Conservation (phyloP, 306 rosid genomes). For the Cicer pinnatifidum region DNA sequence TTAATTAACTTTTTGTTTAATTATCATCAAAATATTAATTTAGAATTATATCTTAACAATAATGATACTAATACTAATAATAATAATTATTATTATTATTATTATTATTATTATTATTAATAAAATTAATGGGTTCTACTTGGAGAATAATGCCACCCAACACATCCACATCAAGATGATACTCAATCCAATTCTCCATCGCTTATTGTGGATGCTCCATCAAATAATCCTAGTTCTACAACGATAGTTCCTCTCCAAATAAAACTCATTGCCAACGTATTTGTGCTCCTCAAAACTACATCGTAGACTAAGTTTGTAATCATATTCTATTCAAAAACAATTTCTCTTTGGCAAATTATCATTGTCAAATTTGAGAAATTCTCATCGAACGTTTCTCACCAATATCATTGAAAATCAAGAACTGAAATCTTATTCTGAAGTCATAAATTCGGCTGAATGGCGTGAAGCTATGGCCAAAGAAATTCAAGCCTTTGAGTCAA, state of each 20-base stretch:
- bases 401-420: not conserved
- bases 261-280: not conserved
- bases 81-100: too few relatives aligned
- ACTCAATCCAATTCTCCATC: not conserved
- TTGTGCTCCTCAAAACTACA: too few relatives aligned
- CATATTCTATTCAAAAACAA: not conserved
- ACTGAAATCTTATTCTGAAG: constrained; percentile 2
- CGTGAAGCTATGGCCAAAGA: not conserved
- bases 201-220: not conserved
- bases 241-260: not conserved
- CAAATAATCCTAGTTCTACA: too few relatives aligned
- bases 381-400: not conserved
- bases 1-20: too few relatives aligned
- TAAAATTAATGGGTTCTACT: too few relatives aligned
- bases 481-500: not conserved
- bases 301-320: too few relatives aligned
- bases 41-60: too few relatives aligned
- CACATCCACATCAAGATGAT: not conserved
- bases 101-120: too few relatives aligned
- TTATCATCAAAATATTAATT: too few relatives aligned
- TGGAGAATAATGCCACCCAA: too few relatives aligned
- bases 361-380: not conserved
- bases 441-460: constrained; percentile 2
- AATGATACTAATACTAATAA: too few relatives aligned
- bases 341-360: not conserved